Base-by-base conservation (phyloP, 306 rosid genomes). In the Rosa chinensis region DNA sequence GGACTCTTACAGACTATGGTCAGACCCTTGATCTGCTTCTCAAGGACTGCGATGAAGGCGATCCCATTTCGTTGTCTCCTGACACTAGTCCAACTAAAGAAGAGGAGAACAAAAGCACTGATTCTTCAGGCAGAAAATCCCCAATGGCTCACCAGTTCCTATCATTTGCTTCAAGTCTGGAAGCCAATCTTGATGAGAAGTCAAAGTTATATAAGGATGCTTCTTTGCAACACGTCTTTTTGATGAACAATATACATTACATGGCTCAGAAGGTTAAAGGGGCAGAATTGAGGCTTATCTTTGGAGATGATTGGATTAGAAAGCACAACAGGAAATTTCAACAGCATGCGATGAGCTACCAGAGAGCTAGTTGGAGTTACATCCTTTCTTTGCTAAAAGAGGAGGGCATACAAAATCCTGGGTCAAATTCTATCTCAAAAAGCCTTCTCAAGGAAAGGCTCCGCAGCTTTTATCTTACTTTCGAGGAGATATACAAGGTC, bases 181-280 rank as follows among this genome's bases (percentile, higher is more conserved):
- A 94, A 74, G 53, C 84, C 82, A 94, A 91, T 86, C 93, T 94
- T 50, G 94, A 88, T 12, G 90, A 83, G 44, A 92, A 88, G 85
- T 82, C 94, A 44, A 89, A 86, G 82, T 84, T 90, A 69, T 94
- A 89, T 79, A 89, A 42, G 81, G 98, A 92, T 12, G 58, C 76
- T 61, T 82, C 94, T 11, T 85, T 92, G 86, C 98, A 94, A 84
- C 92, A 89, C 66, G 73, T 94, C 79, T 94, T 94, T 90, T 84
- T 92, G 84, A 94, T 92, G 97, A 94, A 92, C 89, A 94, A 94
- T 86, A 76, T 89, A 37, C 93, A 89, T 72, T 94, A 94, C 75
- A 94, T 94, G 98, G 94, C 97, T 77, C 88, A 89, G 81, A 94
- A 92, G 86, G 98, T 89, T 25, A 91, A 90, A 69, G 94, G 93